Base-by-base conservation (phyloP, 768 basidiomycete species). In the Amanita pallidorosea region DNA sequence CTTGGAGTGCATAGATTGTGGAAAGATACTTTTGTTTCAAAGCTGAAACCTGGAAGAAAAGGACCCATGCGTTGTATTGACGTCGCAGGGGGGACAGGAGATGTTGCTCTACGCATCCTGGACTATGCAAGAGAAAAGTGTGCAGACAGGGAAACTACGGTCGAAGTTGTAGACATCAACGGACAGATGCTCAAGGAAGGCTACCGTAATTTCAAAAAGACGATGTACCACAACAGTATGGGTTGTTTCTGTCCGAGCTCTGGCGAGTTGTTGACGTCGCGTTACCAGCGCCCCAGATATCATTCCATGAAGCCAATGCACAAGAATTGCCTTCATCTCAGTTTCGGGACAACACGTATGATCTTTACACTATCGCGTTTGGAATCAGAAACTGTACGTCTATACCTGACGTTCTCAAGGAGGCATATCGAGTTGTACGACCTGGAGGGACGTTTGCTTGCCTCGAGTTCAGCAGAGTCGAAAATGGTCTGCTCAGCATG, bases 351-450 rank as follows among this genome's bases (percentile, higher is more conserved):
- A 81, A 90, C 64, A 79, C 88, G 15, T 91, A 94, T 56, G 93
- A 99, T 68, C 71, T 97, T 15, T 99, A 99, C 70, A 99, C 96
- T 23, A 97, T 99, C 64, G 92, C 96, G 0, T 99, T 99, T 59
- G 95, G 96, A 22, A 98, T 98, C 58, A 79, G 96, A 35, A 99
- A 99, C 63, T 94, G 91, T 70, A 99, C 96, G 15, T 89, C 88
- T 44, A 80, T 97, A 52, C 85, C 88, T 1, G 83, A 80, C 20
- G 96, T 92, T 13, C 71, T 99, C 41, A 74, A 75, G 52, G 92
- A 97, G 64, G 96, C 96, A 2, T 70, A 95, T 65, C 80, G 96
- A 20, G 93, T 98, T 12, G 77, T 99, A 31, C 97, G 94, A 64
- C 96, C 96, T 0, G 96, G 96, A 52, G 96, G 92, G 45, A 87